These are phyloP conservation scores for Apiotrichum porosum DNA, from an alignment of 1,284 basidiomycete species.

Conservation along the genomic window DNA sequence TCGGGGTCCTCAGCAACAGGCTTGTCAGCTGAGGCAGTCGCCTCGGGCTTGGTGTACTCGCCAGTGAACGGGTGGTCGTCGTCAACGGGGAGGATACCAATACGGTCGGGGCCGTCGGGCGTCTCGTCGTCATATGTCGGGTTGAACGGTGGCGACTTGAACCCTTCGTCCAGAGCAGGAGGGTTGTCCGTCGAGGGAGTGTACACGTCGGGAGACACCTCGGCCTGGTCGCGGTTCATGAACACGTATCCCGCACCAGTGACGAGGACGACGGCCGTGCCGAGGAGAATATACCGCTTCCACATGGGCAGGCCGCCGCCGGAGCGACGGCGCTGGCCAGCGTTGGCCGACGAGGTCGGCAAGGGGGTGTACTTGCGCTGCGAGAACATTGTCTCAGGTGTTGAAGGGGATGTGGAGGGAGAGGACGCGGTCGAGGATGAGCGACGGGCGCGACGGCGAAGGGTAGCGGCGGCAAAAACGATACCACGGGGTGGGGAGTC, in stretches of 20 bases:
- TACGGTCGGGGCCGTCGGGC: slow-evolving; percentile 17
- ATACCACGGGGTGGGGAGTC: too few species aligned
- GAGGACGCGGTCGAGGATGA: too few species aligned
- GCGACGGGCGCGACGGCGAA: too few species aligned
- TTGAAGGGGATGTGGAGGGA: too few species aligned
- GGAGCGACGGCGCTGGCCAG: slow-evolving; percentile 21
- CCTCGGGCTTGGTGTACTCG: slow-evolving; percentile 13
- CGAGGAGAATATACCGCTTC: slow-evolving; percentile 39
- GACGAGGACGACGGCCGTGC: slow-evolving; percentile 4
- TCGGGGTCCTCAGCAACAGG: neutral
- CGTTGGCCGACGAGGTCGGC: slow-evolving; percentile 29
- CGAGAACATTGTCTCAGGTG: slow-evolving; percentile 31
- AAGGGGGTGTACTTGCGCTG: slow-evolving; percentile 42
- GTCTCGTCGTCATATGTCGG: slow-evolving; percentile 20
- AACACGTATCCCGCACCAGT: slow-evolving; percentile 2
- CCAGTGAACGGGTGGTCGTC: slow-evolving; percentile 22
- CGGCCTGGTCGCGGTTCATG: neutral
- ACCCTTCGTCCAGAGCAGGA: slow-evolving; percentile 26
- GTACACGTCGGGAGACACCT: slow-evolving; percentile 28
- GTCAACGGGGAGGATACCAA: slow-evolving; percentile 6
- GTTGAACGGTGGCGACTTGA: slow-evolving; percentile 41
- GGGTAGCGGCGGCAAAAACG: too few species aligned
- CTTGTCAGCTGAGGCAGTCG: neutral
- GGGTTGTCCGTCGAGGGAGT: slow-evolving; percentile 29
- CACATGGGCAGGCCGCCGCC: slow-evolving; percentile 34